Evolutionary conservation across 805 yeast species (phyloP).

Genomic region (Vanderwaltozyma verrucispora): DNA sequence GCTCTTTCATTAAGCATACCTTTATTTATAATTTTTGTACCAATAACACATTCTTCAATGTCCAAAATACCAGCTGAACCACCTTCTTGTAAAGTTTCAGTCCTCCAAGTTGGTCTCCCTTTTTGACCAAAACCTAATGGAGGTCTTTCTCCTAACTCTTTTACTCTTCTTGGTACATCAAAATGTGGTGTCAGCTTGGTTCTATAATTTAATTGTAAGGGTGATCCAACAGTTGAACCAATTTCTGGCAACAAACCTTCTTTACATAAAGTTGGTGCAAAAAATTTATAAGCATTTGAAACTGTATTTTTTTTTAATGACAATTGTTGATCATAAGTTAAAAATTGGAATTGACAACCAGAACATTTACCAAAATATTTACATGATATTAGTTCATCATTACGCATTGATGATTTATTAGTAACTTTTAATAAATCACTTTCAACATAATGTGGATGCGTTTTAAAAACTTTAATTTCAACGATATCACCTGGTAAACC

Average conservation of each 20-base stretch:
- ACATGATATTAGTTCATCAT: conserved; percentile 50
- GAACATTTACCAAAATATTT: conserved; percentile 86
- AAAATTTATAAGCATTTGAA: conserved; percentile 66
- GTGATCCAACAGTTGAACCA: conserved; percentile 61
- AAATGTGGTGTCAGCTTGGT: conserved; percentile 96
- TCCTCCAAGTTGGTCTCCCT: conserved; percentile 67
- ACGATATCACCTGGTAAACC: conserved; percentile 80
- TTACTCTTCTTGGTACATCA: conserved; percentile 55
- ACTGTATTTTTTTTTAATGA: conserved; percentile 64
- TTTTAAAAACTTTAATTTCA: conserved; percentile 58
- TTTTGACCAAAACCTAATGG: conserved; percentile 83
- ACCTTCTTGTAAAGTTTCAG: conserved; percentile 34
- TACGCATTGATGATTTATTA: conserved; percentile 35
- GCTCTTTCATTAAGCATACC: conserved; percentile 65
- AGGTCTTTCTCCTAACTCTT: conserved; percentile 40
- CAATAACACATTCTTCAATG: conserved; percentile 89
- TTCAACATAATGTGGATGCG: conserved; percentile 66
- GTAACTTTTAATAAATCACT: conserved; percentile 55
- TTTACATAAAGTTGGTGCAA: conserved; percentile 47
- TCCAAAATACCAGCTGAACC: conserved; percentile 65
- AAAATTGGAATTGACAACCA: conserved; percentile 87
- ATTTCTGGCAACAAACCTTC: conserved; percentile 46
- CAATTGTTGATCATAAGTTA: conserved; percentile 65
- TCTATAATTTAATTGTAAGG: conserved; percentile 65
- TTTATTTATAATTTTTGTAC: conserved; percentile 64